Evolutionary conservation across 2,329 filamentous ascomycete genomes (phyloP).

Genomic region (Zymoseptoria ardabiliae): DNA sequence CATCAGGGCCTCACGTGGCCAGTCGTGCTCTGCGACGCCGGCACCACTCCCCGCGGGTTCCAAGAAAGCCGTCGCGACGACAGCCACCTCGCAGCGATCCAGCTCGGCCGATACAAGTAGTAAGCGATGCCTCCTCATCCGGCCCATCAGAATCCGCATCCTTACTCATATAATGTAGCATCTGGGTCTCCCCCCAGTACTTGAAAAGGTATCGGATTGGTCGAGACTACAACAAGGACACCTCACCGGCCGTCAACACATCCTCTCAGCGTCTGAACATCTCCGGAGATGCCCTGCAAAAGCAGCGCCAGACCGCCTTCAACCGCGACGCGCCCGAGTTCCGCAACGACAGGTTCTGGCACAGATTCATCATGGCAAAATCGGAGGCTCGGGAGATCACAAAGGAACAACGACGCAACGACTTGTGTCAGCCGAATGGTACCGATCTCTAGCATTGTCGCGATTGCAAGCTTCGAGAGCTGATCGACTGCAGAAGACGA

Average conservation of each 20-base stretch:
- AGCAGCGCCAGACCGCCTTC: conserved; percentile 10
- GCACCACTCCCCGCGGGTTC: conserved; percentile 8
- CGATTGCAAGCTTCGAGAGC: neutral
- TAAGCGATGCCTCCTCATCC: conserved; percentile 4
- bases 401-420: neutral
- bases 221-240: conserved; percentile 9
- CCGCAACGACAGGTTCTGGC: conserved; percentile 3
- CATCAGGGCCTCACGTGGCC: conserved; percentile 15
- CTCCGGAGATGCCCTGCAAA: conserved; percentile 1
- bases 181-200: conserved; percentile 11
- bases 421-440: neutral
- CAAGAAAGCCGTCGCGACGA: conserved; percentile 1
- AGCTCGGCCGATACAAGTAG: conserved; percentile 19
- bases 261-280: conserved; percentile 5
- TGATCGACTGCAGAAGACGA: neutral
- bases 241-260: neutral
- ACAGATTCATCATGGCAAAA: conserved; percentile 7
- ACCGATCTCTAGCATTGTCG: neutral
- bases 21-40: conserved; percentile 16
- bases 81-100: conserved; percentile 13
- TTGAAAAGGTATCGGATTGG: conserved; percentile 9
- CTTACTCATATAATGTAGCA: conserved; percentile 5
- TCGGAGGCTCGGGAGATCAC: conserved; percentile 3
- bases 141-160: neutral
- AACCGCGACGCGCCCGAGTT: conserved; percentile 3